Evolutionary conservation across 768 basidiomycete species (phyloP).

Genomic region (Tremella yokohamensis): DNA sequence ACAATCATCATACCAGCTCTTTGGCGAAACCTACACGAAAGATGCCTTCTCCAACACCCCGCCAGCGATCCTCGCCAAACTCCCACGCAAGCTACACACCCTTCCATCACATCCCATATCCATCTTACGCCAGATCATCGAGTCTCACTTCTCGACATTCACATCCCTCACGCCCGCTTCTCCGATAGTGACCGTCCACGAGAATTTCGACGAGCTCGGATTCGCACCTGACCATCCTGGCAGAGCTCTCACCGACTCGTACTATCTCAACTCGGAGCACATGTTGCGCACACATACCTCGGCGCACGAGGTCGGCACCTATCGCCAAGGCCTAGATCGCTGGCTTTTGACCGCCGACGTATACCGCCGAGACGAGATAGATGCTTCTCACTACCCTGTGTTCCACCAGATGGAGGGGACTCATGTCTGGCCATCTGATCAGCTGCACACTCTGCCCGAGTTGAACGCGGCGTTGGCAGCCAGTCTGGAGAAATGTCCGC

Average conservation of each 20-base stretch:
- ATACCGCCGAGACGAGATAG: conserved; percentile 96
- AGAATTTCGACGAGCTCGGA: conserved; percentile 93
- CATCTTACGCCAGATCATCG: conserved; percentile 77
- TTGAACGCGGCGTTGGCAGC: conserved; percentile 66
- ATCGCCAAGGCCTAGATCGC: conserved; percentile 64
- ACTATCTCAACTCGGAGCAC: conserved; percentile 83
- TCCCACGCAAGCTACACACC: conserved; percentile 70
- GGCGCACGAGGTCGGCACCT: conserved; percentile 95
- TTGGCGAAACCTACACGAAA: conserved; percentile 58
- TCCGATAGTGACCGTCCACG: conserved; percentile 79
- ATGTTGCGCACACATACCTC: conserved; percentile 98
- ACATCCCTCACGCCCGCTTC: conserved; percentile 71
- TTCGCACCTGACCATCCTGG: conserved; percentile 93
- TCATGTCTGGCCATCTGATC: conserved; percentile 59
- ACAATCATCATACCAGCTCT: conserved; percentile 25
- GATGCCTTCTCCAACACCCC: conserved; percentile 83
- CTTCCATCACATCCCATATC: conserved; percentile 76
- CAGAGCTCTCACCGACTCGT: conserved; percentile 81
- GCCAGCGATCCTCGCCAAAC: conserved; percentile 75
- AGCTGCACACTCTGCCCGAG: conserved; percentile 61
- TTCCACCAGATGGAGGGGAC: conserved; percentile 99
- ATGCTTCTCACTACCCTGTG: conserved; percentile 91
- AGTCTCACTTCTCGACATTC: conserved; percentile 72
- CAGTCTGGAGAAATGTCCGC: conserved; percentile 66
- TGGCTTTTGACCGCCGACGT: conserved; percentile 97